Base-by-base conservation (phyloP, 225 moss, liverwort and hornwort genomes). In the Polytrichum commune region DNA sequence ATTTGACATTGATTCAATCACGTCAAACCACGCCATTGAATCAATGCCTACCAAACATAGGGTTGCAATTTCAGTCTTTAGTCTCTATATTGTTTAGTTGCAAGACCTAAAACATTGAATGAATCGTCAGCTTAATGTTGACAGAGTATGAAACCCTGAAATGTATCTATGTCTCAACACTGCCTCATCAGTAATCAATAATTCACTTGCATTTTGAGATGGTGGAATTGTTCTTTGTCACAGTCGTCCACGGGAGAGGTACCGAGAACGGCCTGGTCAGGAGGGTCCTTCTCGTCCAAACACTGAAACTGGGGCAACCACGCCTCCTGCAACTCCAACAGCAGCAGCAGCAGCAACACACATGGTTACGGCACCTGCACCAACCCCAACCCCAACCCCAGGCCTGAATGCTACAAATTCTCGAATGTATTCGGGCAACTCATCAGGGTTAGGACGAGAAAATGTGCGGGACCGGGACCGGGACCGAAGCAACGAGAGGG, bases 191-290 rank as follows among this genome's bases (percentile, higher is more conserved):
- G 16, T 46, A 46, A 46, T 13, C 13, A 1, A 46, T 16, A 4
- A 46, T 46, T 46, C 46, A 46, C 46, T 46, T 46, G 46, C 10
- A 46, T 46, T 46, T 13, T 46, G 46, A 46, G 46, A 46, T 46
- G 46, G 46, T 16, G 3, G 57, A 46, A 5, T 53, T 46, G 46
- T 5, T 25, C 67, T 71, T 16, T 77, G 19, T 56, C 62, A 67
- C 86, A 96, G 92, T 72, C 93, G 95, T 7, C 93, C 93, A 6
- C 88, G 95, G 73, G 95, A 96, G 87, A 88, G 93, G 82, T 96
- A 96, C 33, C 83, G 95, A 57, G 95, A 96, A 32, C 88, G 95
- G 22, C 58, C 89, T 62, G 80, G 75, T n/a, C 93, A 85, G 23
- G 93, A 95, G 24, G 90, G 88, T 53, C 74, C 86, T 56, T 77